These are phyloP conservation scores for Fusarium foetens DNA, from an alignment of 2,329 filamentous ascomycete genomes.

Conservation along the genomic window DNA sequence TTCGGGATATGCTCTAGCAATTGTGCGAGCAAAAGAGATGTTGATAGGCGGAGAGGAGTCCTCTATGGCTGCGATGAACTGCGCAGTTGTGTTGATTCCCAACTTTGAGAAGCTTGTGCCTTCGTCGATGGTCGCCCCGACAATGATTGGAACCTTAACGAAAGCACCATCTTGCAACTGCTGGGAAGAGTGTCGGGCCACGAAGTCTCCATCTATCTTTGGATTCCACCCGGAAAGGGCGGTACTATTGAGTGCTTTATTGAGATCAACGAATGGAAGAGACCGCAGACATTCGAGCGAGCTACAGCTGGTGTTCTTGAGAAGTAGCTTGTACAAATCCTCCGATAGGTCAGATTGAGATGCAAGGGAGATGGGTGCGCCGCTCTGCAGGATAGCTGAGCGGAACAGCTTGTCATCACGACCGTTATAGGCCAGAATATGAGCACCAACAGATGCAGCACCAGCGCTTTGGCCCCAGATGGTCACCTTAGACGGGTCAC, in stretches of 20 bases:
- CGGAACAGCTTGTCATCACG: conserved; percentile 25
- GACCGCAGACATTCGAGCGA: conserved; percentile 4
- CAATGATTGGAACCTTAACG: conserved; percentile 23
- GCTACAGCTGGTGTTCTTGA: conserved; percentile 8
- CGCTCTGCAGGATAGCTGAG: conserved; percentile 20
- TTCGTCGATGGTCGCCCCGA: conserved; percentile 21
- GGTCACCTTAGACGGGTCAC: conserved; percentile 56
- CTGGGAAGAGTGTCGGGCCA: conserved; percentile 1
- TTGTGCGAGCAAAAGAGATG: not conserved
- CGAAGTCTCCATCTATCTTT: conserved; percentile 24
- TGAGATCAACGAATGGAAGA: not conserved
- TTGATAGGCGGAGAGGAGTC: not conserved
- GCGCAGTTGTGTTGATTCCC: conserved; percentile 12
- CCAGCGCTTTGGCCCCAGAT: conserved; percentile 48
- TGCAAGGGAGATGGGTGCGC: not conserved
- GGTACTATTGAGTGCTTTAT: conserved; percentile 15
- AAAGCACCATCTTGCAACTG: conserved; percentile 14
- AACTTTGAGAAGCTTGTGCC: conserved; percentile 18
- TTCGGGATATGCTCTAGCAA: not conserved
- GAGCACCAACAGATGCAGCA: conserved; percentile 14
- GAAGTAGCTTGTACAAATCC: not conserved
- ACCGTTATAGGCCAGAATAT: conserved; percentile 25
- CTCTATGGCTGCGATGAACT: conserved; percentile 1
- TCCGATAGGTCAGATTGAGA: conserved; percentile 7
- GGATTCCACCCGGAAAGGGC: conserved; percentile 13